Evolutionary conservation across 164 flowering plant genomes (phyloP).

Genomic region (Nymphaea thermarum): DNA sequence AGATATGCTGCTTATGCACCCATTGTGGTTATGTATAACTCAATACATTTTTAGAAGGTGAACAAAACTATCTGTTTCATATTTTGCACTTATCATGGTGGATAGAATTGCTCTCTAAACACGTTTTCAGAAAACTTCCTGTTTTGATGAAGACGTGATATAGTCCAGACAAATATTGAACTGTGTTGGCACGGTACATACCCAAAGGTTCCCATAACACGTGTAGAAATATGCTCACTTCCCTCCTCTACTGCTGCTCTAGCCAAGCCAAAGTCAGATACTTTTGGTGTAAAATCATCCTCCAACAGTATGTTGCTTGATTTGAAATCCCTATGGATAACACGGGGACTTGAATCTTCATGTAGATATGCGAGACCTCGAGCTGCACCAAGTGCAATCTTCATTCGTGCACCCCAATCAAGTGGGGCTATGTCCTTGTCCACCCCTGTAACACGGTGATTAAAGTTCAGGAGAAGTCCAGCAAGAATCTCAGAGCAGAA

Average conservation of each 20-base stretch:
- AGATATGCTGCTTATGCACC: too few species aligned
- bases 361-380: constrained; percentile 94
- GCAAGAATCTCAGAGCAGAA: too few species aligned
- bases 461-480: too few species aligned
- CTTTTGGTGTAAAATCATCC: constrained; percentile 85
- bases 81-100: too few species aligned
- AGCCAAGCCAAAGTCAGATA: constrained; percentile 91
- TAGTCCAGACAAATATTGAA: too few species aligned
- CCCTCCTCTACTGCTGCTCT: constrained; percentile 69
- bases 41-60: too few species aligned
- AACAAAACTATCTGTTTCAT: too few species aligned
- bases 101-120: too few species aligned
- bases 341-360: constrained; percentile 93
- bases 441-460: constrained; percentile 22
- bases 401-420: constrained; percentile 74
- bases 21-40: too few species aligned
- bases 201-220: constrained; percentile 96
- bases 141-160: too few species aligned
- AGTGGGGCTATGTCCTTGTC: constrained; percentile 70
- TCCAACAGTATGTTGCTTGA: constrained; percentile 90
- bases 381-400: constrained; percentile 96
- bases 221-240: constrained; percentile 67
- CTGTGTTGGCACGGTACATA: constrained; percentile 8
- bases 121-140: too few species aligned
- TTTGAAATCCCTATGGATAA: constrained; percentile 93